Percentiles rank a stretch among this genome's conserved stretches.
phyloP scores from a whole-genome alignment of 1,284 basidiomycete species.

The Psilocybe mexicana region DNA sequence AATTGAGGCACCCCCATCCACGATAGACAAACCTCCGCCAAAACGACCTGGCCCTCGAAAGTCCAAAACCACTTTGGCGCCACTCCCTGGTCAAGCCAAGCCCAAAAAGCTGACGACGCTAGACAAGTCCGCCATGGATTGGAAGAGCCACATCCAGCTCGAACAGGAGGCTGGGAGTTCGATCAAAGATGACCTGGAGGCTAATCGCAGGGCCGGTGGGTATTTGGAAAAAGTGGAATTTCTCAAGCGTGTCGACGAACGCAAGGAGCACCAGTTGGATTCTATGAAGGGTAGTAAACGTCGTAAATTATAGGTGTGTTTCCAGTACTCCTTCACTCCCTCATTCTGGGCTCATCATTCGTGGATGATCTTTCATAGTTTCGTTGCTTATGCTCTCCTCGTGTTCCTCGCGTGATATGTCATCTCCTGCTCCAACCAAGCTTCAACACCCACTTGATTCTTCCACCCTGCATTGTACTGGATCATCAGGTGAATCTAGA shows the following conservation, averaged over 20 bases:
- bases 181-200: slow-evolving; percentile 69
- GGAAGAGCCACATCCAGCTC: slow-evolving; percentile 63
- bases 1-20: not conserved
- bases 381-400: not conserved
- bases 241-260: slow-evolving; percentile 68
- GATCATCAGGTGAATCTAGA: not conserved
- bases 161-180: slow-evolving; percentile 36
- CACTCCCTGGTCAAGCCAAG: slow-evolving; percentile 51
- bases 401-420: not conserved
- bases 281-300: slow-evolving; percentile 57
- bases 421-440: not conserved
- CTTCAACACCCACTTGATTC: not conserved
- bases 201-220: slow-evolving; percentile 69
- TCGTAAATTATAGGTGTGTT: slow-evolving; percentile 33
- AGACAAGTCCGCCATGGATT: slow-evolving; percentile 83
- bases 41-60: slow-evolving; percentile 65
- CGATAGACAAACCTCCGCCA: slow-evolving; percentile 16
- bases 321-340: not conserved
- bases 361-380: not conserved
- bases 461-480: not conserved
- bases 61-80: slow-evolving; percentile 52
- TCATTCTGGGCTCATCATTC: not conserved
- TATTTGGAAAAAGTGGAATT: slow-evolving; percentile 85
- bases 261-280: slow-evolving; percentile 65
- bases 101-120: slow-evolving; percentile 77